These are phyloP conservation scores for Diaporthe australafricana DNA, from an alignment of 2,329 filamentous ascomycete species.

Conservation along the genomic window DNA sequence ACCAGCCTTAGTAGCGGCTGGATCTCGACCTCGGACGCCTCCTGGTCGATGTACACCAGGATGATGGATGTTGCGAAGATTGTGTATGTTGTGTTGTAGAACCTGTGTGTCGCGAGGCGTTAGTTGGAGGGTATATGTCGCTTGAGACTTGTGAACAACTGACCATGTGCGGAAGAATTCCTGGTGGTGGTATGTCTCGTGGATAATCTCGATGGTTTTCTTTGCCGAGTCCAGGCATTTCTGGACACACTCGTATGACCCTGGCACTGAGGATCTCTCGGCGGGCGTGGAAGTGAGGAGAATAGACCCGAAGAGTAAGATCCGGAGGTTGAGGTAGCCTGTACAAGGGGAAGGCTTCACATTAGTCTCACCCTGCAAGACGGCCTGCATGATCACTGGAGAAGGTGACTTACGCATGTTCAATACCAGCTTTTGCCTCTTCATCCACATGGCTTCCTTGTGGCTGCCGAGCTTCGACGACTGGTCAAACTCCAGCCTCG, in stretches of 20 bases:
- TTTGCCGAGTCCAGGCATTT: conserved; percentile 44
- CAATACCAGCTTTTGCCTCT: conserved; percentile 44
- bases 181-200: conserved; percentile 44
- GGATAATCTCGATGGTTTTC: conserved; percentile 45
- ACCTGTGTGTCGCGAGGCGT: conserved; percentile 37
- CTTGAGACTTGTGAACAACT: conserved; percentile 22
- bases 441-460: conserved; percentile 43
- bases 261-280: conserved; percentile 39
- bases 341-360: not conserved
- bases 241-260: conserved; percentile 39
- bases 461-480: conserved; percentile 39
- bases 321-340: conserved; percentile 45
- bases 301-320: conserved; percentile 44
- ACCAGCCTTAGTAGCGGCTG: conserved; percentile 39
- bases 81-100: conserved; percentile 47
- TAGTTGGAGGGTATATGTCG: not conserved
- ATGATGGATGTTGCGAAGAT: conserved; percentile 46
- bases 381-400: not conserved
- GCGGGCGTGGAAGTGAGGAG: conserved; percentile 39
- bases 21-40: conserved; percentile 38
- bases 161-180: conserved; percentile 47
- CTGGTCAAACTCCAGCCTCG: conserved; percentile 34
- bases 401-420: conserved; percentile 39
- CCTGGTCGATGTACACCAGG: conserved; percentile 44
- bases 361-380: not conserved